These are phyloP conservation scores for Cercospora sojina DNA, from an alignment of 2,329 filamentous ascomycete genomes.

Conservation along the genomic window DNA sequence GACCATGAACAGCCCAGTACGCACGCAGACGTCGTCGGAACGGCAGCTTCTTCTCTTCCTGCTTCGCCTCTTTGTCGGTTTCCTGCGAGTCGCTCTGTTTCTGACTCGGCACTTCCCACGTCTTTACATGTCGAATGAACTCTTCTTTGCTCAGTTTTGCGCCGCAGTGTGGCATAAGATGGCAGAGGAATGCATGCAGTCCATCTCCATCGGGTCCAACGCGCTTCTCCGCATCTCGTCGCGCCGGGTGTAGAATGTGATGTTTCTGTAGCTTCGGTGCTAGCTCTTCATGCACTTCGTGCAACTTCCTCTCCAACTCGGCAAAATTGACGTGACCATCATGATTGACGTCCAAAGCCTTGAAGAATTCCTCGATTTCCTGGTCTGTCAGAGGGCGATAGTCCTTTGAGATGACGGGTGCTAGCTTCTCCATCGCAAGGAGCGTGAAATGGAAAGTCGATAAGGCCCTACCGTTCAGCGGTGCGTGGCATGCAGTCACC, in stretches of 20 bases:
- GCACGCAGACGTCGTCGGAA: conserved; percentile 50
- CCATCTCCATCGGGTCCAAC: conserved; percentile 32
- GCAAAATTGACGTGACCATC: conserved; percentile 55
- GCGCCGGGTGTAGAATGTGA: conserved; percentile 43
- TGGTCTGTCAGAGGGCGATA: conserved; percentile 42
- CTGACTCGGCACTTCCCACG: conserved; percentile 57
- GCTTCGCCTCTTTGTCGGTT: conserved; percentile 49
- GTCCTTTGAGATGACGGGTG: conserved; percentile 19
- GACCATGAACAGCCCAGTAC: conserved; percentile 58
- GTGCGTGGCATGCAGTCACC: background rate
- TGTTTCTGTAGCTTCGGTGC: conserved; percentile 49
- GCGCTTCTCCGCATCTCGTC: conserved; percentile 33
- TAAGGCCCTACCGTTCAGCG: background rate
- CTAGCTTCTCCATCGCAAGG: conserved; percentile 15
- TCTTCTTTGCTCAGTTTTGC: conserved; percentile 49
- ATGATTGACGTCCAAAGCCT: conserved; percentile 54
- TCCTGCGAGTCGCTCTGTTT: conserved; percentile 56
- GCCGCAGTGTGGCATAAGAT: conserved; percentile 45
- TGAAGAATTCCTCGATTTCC: conserved; percentile 54
- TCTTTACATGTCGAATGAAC: conserved; percentile 58
- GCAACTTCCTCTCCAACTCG: conserved; percentile 55
- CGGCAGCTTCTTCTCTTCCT: conserved; percentile 40
- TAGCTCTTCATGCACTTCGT: conserved; percentile 54
- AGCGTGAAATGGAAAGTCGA: background rate
- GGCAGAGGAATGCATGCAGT: conserved; percentile 54